Base-by-base conservation (phyloP, 1,139 yeast species). In the Blastobotrys petasosporus region DNA sequence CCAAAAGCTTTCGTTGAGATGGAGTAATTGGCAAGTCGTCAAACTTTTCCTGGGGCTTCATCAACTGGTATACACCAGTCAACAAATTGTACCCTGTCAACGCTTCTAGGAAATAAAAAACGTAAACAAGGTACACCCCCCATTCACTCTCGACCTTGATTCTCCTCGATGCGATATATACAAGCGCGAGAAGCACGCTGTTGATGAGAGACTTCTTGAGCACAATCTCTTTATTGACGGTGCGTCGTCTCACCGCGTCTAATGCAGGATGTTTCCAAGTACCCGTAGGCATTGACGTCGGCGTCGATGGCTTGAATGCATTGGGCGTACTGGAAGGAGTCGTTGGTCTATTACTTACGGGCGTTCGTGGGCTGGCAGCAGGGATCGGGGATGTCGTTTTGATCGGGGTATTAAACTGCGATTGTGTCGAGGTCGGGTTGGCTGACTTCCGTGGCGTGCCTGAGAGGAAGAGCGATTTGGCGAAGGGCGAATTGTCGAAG, bases 1-100 rank as follows among this genome's bases (percentile, higher is more conserved):
- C 78, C 42, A 74, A 55, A 15, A 74, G 61, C 39, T 62, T 57
- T 45, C 70, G 64, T 54, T 74, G 79, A 11, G 65, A 61, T 2
- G 67, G 64, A 3, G 70, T 68, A 39, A 74, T 48, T 11, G 70
- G 63, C 37, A 73, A 50, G 52, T 73, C 75, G n/a, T 64, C 66
- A 33, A 67, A 61, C 30, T 62, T 63, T 43, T 68, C 70, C 33
- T 55, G 59, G 3, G 70, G 66, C 41, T 60, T 54, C 10, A 68
- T 44, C n/a, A 73, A 57, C 37, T 61, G 62, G 51, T 64, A 62
- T 3, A 65, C 38, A 1, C 75, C 70, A 20, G 56, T 50, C 1
- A 56, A 42, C 2, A 73, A 61, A 51, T 74, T 74, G 53, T 61
- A 67, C 1, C 63, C 39, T 41, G 70, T 20, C 25, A 20, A 20